phyloP scores from a whole-genome alignment of 441 rosid species.

The Adansonia madagascariensis region DNA sequence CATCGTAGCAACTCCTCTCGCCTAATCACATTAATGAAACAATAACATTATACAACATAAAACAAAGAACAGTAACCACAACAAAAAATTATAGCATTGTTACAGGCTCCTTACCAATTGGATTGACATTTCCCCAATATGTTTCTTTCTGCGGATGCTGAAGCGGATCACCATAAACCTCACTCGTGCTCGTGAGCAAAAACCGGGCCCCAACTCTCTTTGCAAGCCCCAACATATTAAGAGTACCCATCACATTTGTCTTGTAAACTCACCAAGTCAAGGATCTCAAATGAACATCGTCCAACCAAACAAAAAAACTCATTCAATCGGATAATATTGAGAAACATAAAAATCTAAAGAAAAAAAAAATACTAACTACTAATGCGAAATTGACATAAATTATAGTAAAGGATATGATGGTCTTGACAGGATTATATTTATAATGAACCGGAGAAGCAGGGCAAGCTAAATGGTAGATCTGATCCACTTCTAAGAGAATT shows the following conservation, averaged over 20 bases:
- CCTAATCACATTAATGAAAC: conserved; percentile 43
- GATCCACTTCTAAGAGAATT: conserved; percentile 74
- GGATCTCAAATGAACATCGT: conserved; percentile 40
- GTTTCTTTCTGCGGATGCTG: conserved; percentile 99
- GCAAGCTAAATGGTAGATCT: conserved; percentile 81
- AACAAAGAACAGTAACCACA: conserved; percentile 3
- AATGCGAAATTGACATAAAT: neutral
- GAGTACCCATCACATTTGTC: conserved; percentile 98
- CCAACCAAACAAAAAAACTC: conserved; percentile 2
- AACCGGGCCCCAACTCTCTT: conserved; percentile 97
- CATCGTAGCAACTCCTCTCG: conserved; percentile 96
- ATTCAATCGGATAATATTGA: neutral
- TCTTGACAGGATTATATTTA: conserved; percentile 93
- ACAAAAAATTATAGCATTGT: neutral
- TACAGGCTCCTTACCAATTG: conserved; percentile 60
- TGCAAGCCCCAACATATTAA: conserved; percentile 95
- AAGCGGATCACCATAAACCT: conserved; percentile 97
- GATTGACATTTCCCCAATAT: conserved; percentile 95
- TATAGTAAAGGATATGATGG: conserved; percentile 78
- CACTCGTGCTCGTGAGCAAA: conserved; percentile 94
- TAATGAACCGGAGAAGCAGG: conserved; percentile 93
- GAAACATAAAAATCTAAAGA: neutral
- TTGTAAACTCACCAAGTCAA: conserved; percentile 63
- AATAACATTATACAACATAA: conserved; percentile 16
- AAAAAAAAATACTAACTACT: neutral